Base-by-base conservation (phyloP, 139 green algal species). In the Choricystis sp. region DNA sequence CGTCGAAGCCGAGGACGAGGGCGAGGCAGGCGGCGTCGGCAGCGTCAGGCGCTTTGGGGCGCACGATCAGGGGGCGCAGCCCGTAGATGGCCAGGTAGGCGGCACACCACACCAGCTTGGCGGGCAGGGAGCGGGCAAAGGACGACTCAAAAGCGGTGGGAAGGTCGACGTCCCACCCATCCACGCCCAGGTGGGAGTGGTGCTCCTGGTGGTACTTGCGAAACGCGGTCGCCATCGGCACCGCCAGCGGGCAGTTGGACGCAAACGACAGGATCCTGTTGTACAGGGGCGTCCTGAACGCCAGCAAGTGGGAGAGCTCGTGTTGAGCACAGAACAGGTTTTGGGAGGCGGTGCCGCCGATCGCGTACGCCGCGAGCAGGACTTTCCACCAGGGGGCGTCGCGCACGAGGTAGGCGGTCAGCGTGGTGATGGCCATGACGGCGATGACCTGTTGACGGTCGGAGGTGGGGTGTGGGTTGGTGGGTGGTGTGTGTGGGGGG, bases 141-240 rank as follows among this genome's bases (percentile, higher is more conserved):
- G 63, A 70, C 49, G 62, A 72, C 71, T 87, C 81, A 2, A 77
- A 25, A 22, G 60, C 26, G 0, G 72, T 83, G 48, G 79, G 76
- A 26, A 87, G 71, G 62, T 87, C 81, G 25, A 85, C 78, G 64
- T 87, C 81, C 56, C 77, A 74, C 3, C 72, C 79, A 26, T 87
- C 79, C 27, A 84, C 66, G 25, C 79, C 81, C 69, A 85, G 49
- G 73, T 79, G 75, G 9, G 70, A 69, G 73, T 90, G 83, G 70
- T 90, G 83, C 66, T 86, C 79, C 69, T 85, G 71, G 68, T 90
- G 83, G 65, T 90, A 90, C 58, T 83, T 77, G n/a, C 77, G 57
- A 61, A 90, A 90, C 40, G 74, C 74, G 29, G 75, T 74, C 5
- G 75, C 72, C 31, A 84, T 75, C 0, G 83, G 83, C 3, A 90